These are phyloP conservation scores for Fraxinus americana DNA, from an alignment of 257 asterid genomes.

Conservation along the genomic window DNA sequence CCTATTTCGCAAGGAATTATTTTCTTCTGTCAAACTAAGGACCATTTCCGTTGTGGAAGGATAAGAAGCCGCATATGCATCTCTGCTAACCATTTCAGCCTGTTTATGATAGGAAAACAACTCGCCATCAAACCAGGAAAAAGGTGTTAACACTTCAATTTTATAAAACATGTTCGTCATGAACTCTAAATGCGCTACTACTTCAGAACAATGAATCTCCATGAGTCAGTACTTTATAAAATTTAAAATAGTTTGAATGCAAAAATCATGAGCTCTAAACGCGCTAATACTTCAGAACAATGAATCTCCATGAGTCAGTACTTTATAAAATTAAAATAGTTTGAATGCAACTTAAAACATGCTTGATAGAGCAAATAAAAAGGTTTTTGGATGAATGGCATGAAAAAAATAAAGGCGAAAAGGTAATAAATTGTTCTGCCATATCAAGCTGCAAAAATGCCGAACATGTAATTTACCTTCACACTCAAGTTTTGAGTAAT, in stretches of 20 bases:
- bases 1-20: conserved; percentile 39
- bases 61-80: conserved; percentile 7
- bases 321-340: neutral
- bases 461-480: conserved; percentile 35
- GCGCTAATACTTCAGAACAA: neutral
- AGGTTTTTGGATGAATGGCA: neutral
- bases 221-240: neutral
- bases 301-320: neutral
- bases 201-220: neutral
- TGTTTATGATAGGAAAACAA: conserved; percentile 11
- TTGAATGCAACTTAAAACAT: neutral
- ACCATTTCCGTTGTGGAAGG: conserved; percentile 13
- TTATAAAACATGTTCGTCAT: neutral
- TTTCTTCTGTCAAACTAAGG: conserved; percentile 43
- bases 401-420: no score
- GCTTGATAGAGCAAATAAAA: neutral
- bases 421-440: no score
- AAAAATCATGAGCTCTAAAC: neutral
- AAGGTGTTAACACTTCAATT: neutral
- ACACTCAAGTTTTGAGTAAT: conserved; percentile 12
- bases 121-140: neutral
- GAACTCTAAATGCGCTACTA: neutral
- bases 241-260: neutral
- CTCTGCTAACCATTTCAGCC: conserved; percentile 28
- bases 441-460: no score